Percentiles rank a stretch among this genome's conserved stretches.
Conservation (phyloP, 805 yeast species). For the Kodamaea hsintzibuensis region DNA sequence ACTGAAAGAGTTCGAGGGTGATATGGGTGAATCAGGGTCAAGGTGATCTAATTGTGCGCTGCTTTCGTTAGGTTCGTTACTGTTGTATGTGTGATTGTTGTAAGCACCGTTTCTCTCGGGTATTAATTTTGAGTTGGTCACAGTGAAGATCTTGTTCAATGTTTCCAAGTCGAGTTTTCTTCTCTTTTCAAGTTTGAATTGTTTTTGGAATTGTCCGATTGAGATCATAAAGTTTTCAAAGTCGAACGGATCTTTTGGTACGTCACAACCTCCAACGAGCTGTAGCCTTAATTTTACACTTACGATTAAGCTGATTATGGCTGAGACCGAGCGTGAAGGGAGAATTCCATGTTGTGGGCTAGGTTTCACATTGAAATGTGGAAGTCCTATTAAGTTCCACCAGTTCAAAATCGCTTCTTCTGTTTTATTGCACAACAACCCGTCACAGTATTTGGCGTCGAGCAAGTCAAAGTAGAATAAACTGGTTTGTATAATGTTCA, state of each 20-base stretch:
- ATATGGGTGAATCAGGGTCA: constrained; percentile 1
- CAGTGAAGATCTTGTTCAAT: constrained; percentile 32
- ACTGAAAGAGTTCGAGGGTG: constrained; percentile 4
- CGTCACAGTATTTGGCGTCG: constrained; percentile 74
- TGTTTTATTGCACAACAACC: constrained; percentile 78
- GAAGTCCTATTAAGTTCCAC: constrained; percentile 78
- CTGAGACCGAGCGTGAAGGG: constrained; percentile 71
- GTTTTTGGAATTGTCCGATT: constrained; percentile 77
- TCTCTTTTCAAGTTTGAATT: constrained; percentile 51
- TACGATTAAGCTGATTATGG: constrained; percentile 73
- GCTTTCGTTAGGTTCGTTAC: background rate
- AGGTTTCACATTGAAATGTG: constrained; percentile 43
- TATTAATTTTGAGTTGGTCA: constrained; percentile 34
- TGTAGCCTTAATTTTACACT: constrained; percentile 65
- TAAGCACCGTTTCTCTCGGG: constrained; percentile 13
- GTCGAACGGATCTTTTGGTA: constrained; percentile 83
- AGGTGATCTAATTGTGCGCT: background rate
- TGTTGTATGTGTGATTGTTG: background rate
- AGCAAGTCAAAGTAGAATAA: constrained; percentile 76
- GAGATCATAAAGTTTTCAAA: constrained; percentile 66
- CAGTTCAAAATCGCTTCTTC: constrained; percentile 69
- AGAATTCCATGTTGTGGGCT: constrained; percentile 53
- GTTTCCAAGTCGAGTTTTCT: constrained; percentile 61
- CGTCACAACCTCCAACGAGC: constrained; percentile 42
- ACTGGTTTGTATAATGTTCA: constrained; percentile 71